Evolutionary conservation across 305 asterid genomes (phyloP).

Genomic region (Fraxinus greggii): DNA sequence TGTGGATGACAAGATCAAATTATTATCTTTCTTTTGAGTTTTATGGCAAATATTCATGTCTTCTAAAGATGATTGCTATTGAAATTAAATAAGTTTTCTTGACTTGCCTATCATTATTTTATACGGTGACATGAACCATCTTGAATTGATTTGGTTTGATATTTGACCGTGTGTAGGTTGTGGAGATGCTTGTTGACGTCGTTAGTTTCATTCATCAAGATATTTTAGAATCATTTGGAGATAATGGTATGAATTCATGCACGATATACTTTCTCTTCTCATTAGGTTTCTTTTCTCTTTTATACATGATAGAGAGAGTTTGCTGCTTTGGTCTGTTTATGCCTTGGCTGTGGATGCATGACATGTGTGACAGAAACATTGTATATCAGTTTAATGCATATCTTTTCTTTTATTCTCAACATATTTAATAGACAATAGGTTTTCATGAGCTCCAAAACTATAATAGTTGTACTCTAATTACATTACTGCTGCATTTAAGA

Average conservation of each 20-base stretch:
- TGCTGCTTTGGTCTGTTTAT: not conserved
- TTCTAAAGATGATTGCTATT: not conserved
- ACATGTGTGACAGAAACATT: not conserved
- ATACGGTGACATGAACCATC: constrained; percentile 5
- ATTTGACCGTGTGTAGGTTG: constrained; percentile 38
- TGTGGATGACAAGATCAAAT: not conserved
- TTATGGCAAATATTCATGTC: not conserved
- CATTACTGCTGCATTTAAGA: constrained; percentile 13
- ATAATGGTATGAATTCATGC: constrained; percentile 33
- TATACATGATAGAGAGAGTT: not conserved
- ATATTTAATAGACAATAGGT: not conserved
- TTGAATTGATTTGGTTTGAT: constrained; percentile 14
- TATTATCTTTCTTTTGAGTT: not conserved
- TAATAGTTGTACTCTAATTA: not conserved
- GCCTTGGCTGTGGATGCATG: not conserved
- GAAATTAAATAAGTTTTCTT: not conserved
- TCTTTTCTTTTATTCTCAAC: not conserved
- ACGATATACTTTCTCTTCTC: not conserved
- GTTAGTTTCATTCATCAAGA: constrained; percentile 66
- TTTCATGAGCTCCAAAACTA: constrained; percentile 1
- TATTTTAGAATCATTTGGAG: constrained; percentile 56
- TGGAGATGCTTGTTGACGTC: constrained; percentile 71
- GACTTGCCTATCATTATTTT: not conserved
- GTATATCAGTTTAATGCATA: not conserved
- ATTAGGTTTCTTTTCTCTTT: not conserved